Percentiles rank a stretch among this genome's conserved stretches.
Conservation (phyloP, 2,329 filamentous ascomycete species). For the Acrocalymma vagum region DNA sequence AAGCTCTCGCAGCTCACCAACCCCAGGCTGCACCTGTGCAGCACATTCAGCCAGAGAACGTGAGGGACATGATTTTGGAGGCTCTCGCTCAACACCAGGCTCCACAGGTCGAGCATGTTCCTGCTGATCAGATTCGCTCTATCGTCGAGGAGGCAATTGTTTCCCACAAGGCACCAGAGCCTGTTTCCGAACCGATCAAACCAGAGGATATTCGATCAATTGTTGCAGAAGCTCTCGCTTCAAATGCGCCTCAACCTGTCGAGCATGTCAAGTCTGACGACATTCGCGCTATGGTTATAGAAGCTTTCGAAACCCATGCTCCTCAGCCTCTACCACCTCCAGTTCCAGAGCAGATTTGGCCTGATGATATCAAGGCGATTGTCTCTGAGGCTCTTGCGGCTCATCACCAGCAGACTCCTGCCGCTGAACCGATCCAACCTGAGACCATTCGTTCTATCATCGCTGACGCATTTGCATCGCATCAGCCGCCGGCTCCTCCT, state of each 20-base stretch:
- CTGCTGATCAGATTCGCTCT: conserved; percentile 75
- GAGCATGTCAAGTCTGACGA: conserved; percentile 29
- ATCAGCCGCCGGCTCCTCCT: conserved; percentile 25
- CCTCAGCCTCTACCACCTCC: conserved; percentile 32
- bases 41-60: conserved; percentile 19
- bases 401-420: conserved; percentile 30
- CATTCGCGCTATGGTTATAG: conserved; percentile 36
- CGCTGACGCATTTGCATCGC: conserved; percentile 34
- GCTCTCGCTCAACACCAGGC: conserved; percentile 31
- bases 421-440: conserved; percentile 26
- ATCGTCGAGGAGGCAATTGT: conserved; percentile 71
- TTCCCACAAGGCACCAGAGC: conserved; percentile 44
- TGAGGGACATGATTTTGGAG: conserved; percentile 34
- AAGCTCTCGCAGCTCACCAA: conserved; percentile 66
- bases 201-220: conserved; percentile 38
- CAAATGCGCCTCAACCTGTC: conserved; percentile 22
- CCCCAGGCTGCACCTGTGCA: conserved; percentile 23
- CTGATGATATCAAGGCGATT: conserved; percentile 60
- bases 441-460: conserved; percentile 37
- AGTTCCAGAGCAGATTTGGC: conserved; percentile 39
- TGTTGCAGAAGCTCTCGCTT: conserved; percentile 29
- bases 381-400: conserved; percentile 69
- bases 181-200: conserved; percentile 28
- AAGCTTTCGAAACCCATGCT: conserved; percentile 38
- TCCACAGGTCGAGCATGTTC: conserved; percentile 36